Evolutionary conservation across 176 grass and related monocot genomes (phyloP), one percentile per base, ranked within the genome.

Genomic region (Bolboschoenus planiculmis): DNA sequence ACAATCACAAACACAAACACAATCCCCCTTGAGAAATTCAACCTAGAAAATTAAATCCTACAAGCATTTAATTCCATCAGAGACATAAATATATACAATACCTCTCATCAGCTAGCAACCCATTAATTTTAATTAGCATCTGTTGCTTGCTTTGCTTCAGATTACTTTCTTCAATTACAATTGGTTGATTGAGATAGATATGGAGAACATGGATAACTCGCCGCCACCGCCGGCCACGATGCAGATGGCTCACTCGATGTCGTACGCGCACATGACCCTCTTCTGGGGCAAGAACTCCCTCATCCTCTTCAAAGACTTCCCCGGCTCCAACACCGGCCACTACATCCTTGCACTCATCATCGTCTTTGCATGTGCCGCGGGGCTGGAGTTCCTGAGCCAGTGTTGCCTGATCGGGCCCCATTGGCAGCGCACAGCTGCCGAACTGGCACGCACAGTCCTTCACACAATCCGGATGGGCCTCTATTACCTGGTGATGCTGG

Each of bases 191-290:
- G 20, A 21, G 68, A 27, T 46, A 2, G 40, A 58, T 4, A 58
- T 56, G 16, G 67, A 50, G 2, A 16, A 80, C 53, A 75, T 79
- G 29, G 20, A 47, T 30, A 47, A 15, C 63, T 16, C 64, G 1
- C 34, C 84, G 57, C 26, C 80, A 50, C 14, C 80, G 2, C 30
- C 76, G 31, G 40, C 42, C 46, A 78, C 36, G 27, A 7, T 3
- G 78, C 61, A 44, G 29, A 53, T 29, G 53, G 26, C 30, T 29
- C 23, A 13, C 64, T 78, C 29, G 71, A 83, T 10, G 90, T 40
- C 71, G 23, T 99, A 87, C 89, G 56, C 39, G 43, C 89, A 93
- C 87, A 99, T 99, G 96, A 99, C 92, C 81, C 91, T 99, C 87
- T 99, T 58, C 83, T 99, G 92, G 96, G 96, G 96, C 65, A 91